Evolutionary conservation across 805 yeast species (phyloP).

Genomic region (Saccharomycopsis fibuligera): DNA sequence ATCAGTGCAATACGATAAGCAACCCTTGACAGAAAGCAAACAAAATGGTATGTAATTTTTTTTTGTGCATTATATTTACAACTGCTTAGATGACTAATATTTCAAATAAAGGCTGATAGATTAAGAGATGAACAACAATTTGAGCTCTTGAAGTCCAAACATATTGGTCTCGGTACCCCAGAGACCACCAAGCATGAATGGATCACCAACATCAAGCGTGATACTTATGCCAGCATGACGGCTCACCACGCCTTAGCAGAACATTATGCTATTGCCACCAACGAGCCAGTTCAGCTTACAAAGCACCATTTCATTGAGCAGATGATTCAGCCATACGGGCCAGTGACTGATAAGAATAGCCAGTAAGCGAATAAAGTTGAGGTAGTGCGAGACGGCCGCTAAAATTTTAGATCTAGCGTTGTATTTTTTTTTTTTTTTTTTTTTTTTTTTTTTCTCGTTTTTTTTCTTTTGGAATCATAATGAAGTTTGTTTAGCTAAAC

Average conservation of each 20-base stretch:
- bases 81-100: too few relatives aligned
- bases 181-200: conserved; percentile 59
- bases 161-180: conserved; percentile 71
- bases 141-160: conserved; percentile 50
- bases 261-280: conserved; percentile 47
- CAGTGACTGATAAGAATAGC: background rate
- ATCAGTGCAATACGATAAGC: too few relatives aligned
- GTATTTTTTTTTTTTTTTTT: too few relatives aligned
- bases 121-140: conserved; percentile 52
- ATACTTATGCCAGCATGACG: conserved; percentile 55
- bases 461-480: too few relatives aligned
- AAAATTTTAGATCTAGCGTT: too few relatives aligned
- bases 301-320: conserved; percentile 33
- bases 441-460: too few relatives aligned
- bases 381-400: too few relatives aligned
- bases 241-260: conserved; percentile 51
- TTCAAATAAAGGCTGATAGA: conserved; percentile 49
- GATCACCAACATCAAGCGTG: conserved; percentile 58
- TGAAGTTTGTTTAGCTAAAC: too few relatives aligned
- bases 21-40: too few relatives aligned
- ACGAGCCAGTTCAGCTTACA: conserved; percentile 35
- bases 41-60: too few relatives aligned
- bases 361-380: too few relatives aligned
- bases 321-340: conserved; percentile 31
- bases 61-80: too few relatives aligned